Conservation (phyloP, 164 flowering plant genomes). For the Vitis rupestris region DNA sequence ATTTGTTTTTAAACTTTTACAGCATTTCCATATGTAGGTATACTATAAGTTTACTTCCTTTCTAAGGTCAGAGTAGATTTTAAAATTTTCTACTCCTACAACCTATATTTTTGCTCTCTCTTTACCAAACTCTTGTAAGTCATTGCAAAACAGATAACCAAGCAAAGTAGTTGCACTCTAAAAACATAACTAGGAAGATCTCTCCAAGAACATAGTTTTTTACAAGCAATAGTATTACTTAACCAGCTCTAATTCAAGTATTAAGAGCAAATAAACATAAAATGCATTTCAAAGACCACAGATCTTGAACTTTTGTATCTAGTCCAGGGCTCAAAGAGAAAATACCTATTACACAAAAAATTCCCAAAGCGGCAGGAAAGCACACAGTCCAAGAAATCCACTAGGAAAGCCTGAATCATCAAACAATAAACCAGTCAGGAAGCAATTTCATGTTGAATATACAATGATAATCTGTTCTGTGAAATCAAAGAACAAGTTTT, state of each 20-base stretch:
- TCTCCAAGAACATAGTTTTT: neutral
- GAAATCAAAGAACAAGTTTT: neutral
- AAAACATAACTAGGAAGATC: too few relatives aligned
- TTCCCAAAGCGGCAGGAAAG: constrained; percentile 97
- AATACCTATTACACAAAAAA: constrained; percentile 93
- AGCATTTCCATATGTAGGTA: too few relatives aligned
- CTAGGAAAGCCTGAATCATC: constrained; percentile 71
- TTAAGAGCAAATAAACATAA: neutral
- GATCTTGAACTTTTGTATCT: neutral
- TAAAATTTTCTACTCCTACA: too few relatives aligned
- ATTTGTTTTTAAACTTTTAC: too few relatives aligned
- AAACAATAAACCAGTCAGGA: constrained; percentile 15
- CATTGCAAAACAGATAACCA: too few relatives aligned
- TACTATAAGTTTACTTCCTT: too few relatives aligned
- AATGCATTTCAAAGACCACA: neutral
- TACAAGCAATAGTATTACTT: neutral
- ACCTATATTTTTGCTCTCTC: too few relatives aligned
- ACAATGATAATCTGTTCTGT: constrained; percentile 1
- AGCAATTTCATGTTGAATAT: neutral
- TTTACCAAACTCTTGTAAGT: too few relatives aligned
- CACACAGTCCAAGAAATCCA: constrained; percentile 84
- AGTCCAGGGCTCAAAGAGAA: neutral
- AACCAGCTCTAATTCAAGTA: neutral
- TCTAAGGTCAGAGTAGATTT: too few relatives aligned
- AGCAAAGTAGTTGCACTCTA: too few relatives aligned